Percentiles rank a stretch among this genome's conserved stretches.
Evolutionary conservation across 2,329 filamentous ascomycete genomes (phyloP).

Genomic region (Blastomyces silverae): DNA sequence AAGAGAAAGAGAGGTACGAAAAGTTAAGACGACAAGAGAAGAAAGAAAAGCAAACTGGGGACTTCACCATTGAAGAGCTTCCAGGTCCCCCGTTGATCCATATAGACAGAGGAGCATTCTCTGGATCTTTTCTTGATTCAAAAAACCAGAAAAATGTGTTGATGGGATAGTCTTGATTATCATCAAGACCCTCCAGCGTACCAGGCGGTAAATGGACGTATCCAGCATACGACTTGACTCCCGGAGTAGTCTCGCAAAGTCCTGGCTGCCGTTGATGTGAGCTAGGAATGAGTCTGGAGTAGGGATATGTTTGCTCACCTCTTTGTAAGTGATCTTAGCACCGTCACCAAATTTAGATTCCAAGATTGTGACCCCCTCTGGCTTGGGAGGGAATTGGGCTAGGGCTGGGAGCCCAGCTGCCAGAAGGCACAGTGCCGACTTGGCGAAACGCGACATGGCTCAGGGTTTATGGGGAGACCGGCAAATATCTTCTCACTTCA

Average conservation of each 20-base stretch:
- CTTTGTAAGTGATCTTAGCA: slow-evolving; percentile 53
- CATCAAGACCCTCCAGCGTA: slow-evolving; percentile 16
- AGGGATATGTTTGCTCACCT: slow-evolving; percentile 25
- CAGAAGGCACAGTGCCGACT: slow-evolving; percentile 4
- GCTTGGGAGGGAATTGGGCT: slow-evolving; percentile 31
- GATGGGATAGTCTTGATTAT: slow-evolving; percentile 19
- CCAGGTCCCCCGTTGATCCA: slow-evolving; percentile 47
- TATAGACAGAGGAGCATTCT: slow-evolving; percentile 39
- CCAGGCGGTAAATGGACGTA: slow-evolving; percentile 22
- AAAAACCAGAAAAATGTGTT: slow-evolving; percentile 43
- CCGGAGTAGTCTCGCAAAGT: slow-evolving; percentile 53
- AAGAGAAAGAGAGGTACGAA: no score
- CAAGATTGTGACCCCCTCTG: slow-evolving; percentile 36
- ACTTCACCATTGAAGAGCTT: slow-evolving; percentile 38
- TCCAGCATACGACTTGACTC: slow-evolving; percentile 38
- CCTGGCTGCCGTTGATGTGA: slow-evolving; percentile 29
- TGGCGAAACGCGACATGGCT: slow-evolving; percentile 11
- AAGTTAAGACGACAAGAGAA: not conserved
- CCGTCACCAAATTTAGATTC: slow-evolving; percentile 34
- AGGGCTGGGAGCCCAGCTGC: not conserved
- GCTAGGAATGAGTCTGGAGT: not conserved
- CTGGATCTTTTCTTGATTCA: slow-evolving; percentile 42
- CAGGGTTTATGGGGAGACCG: not conserved
- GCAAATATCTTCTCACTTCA: not conserved
- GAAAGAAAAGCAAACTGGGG: not conserved